These are phyloP conservation scores for Lentinula sp. DNA, from an alignment of 768 basidiomycete genomes.

Conservation along the genomic window DNA sequence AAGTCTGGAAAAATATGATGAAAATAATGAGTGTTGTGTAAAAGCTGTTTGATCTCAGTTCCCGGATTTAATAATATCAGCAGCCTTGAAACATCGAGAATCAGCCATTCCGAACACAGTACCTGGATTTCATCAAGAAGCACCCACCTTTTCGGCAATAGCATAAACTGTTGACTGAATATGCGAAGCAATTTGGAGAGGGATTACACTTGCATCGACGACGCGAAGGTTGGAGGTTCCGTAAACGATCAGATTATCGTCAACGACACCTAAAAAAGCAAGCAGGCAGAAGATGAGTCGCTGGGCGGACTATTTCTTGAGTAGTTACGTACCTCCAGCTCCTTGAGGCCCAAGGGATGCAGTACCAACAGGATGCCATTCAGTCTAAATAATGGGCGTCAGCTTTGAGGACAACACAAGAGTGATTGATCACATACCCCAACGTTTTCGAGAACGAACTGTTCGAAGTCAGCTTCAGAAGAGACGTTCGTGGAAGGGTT, in stretches of 20 bases:
- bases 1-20: neutral
- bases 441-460: neutral
- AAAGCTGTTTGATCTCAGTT: neutral
- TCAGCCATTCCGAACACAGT: neutral
- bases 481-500: neutral
- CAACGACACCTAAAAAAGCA: conserved; percentile 27
- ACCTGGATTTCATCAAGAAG: neutral
- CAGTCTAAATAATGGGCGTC: neutral
- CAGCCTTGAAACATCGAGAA: neutral
- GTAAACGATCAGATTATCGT: conserved; percentile 28
- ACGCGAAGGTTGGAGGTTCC: conserved; percentile 33
- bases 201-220: conserved; percentile 29
- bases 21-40: neutral
- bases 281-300: neutral
- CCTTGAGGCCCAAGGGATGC: conserved; percentile 1
- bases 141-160: conserved; percentile 3
- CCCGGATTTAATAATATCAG: neutral
- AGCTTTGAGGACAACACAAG: neutral
- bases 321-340: neutral
- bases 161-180: conserved; percentile 8
- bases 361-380: conserved; percentile 4
- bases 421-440: neutral
- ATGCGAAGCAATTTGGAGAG: conserved; percentile 23
- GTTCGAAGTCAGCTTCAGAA: neutral
- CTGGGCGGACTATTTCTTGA: neutral